Conservation (phyloP, 2,329 filamentous ascomycete genomes). For the Beauveria sp. region DNA sequence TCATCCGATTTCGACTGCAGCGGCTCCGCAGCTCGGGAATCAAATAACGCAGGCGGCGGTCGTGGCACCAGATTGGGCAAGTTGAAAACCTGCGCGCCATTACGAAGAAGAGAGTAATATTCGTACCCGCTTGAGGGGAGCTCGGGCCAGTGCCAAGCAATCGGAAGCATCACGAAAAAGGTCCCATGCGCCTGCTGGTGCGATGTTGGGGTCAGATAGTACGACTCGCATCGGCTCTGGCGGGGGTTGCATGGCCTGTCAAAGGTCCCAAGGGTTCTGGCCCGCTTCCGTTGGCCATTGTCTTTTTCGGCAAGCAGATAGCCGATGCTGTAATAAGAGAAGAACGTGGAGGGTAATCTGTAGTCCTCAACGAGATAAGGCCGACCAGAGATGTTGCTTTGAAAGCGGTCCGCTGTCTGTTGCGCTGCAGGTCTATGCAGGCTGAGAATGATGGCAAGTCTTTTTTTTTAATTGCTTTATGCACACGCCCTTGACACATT, state of each 20-base stretch:
- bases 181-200: neutral
- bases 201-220: neutral
- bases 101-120: slow-evolving; percentile 10
- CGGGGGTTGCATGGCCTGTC: neutral
- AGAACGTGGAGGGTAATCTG: neutral
- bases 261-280: neutral
- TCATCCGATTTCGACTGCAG: neutral
- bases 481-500: neutral
- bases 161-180: neutral
- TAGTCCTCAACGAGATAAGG: neutral
- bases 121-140: slow-evolving; percentile 3
- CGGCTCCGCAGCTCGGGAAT: neutral
- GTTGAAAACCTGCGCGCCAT: neutral
- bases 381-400: slow-evolving; percentile 3
- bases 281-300: neutral
- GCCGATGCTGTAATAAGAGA: neutral
- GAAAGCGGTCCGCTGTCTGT: neutral
- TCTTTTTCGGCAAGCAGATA: neutral
- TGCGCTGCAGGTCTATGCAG: neutral
- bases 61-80: neutral
- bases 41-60: neutral
- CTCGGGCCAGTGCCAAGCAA: slow-evolving; percentile 1
- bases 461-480: neutral
- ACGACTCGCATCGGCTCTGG: neutral
- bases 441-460: neutral